A percentile compares a stretch with the other conserved stretches of the same genome.
These are phyloP conservation scores for Magnusiomyces ingens DNA, from an alignment of 1,139 yeast species.

Conservation along the genomic window DNA sequence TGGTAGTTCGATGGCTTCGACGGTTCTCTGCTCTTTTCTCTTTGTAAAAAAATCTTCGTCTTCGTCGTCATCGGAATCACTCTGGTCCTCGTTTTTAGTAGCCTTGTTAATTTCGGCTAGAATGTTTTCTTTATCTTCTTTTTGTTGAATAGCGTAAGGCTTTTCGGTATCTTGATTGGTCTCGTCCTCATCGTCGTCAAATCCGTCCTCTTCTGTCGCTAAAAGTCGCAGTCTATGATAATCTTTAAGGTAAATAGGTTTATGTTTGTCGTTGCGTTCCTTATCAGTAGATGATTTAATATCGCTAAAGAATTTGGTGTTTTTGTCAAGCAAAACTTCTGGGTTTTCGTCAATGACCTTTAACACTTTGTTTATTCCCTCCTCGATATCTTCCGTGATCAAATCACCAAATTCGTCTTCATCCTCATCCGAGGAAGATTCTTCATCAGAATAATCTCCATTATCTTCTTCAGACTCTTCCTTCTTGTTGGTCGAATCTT, in stretches of 20 bases:
- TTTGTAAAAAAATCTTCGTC: slow-evolving; percentile 56
- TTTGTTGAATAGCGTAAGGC: slow-evolving; percentile 63
- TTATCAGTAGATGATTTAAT: slow-evolving; percentile 26
- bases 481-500: background rate
- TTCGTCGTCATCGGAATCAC: slow-evolving; percentile 40
- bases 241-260: slow-evolving; percentile 85
- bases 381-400: slow-evolving; percentile 77
- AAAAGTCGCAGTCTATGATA: slow-evolving; percentile 81
- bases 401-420: slow-evolving; percentile 93
- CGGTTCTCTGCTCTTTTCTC: slow-evolving; percentile 39
- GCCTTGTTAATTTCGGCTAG: slow-evolving; percentile 69
- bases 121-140: slow-evolving; percentile 65
- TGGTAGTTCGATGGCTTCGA: slow-evolving; percentile 45
- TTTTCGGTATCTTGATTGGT: slow-evolving; percentile 42
- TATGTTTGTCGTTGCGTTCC: slow-evolving; percentile 32
- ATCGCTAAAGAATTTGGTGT: slow-evolving; percentile 58
- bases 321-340: slow-evolving; percentile 54
- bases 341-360: slow-evolving; percentile 56
- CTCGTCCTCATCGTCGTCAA: slow-evolving; percentile 37
- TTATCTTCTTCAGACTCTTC: slow-evolving; percentile 1
- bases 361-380: slow-evolving; percentile 68
- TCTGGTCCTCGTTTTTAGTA: slow-evolving; percentile 40
- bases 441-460: slow-evolving; percentile 10
- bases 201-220: slow-evolving; percentile 43
- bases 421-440: slow-evolving; percentile 50